Conservation (phyloP, 1,139 yeast species). For the Kodamaea sp. region DNA sequence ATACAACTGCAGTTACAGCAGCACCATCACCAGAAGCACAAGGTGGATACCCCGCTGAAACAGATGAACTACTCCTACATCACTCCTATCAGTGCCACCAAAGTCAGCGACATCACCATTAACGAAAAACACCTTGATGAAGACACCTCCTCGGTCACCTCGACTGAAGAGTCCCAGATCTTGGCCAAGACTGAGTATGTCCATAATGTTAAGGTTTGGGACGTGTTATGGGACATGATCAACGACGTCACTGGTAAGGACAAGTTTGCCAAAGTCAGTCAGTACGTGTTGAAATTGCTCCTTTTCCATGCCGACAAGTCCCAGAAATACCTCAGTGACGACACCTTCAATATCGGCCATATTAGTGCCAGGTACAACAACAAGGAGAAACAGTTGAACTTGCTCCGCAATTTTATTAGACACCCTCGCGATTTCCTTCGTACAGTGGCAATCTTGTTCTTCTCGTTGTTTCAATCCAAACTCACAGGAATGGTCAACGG, state of each 20-base stretch:
- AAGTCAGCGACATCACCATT: constrained; percentile 9
- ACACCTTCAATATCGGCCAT: constrained; percentile 28
- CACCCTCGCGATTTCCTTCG: constrained; percentile 46
- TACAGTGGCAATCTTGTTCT: constrained; percentile 33
- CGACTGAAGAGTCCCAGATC: constrained; percentile 4
- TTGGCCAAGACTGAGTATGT: neutral
- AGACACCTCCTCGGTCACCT: constrained; percentile 9
- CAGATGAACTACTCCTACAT: constrained; percentile 18
- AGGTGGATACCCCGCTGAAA: constrained; percentile 27
- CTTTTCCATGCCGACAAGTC: constrained; percentile 49
- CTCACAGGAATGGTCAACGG: constrained; percentile 50
- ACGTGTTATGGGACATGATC: constrained; percentile 53
- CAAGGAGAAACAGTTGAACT: constrained; percentile 33
- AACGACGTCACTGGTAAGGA: constrained; percentile 67
- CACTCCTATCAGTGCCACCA: constrained; percentile 27
- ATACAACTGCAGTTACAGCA: constrained; percentile 4
- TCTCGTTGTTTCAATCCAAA: constrained; percentile 38
- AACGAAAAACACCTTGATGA: constrained; percentile 9
- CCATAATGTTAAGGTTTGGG: constrained; percentile 21
- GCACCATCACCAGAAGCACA: constrained; percentile 6
- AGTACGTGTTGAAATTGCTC: constrained; percentile 57
- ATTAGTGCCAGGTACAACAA: constrained; percentile 37
- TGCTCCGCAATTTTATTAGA: constrained; percentile 38
- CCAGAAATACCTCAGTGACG: constrained; percentile 39
- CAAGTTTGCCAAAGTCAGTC: constrained; percentile 64